A percentile compares a stretch with the other conserved stretches of the same genome.
These are phyloP conservation scores for Rhynchospora breviuscula DNA, from an alignment of 176 grass and related monocot genomes.

Conservation along the genomic window DNA sequence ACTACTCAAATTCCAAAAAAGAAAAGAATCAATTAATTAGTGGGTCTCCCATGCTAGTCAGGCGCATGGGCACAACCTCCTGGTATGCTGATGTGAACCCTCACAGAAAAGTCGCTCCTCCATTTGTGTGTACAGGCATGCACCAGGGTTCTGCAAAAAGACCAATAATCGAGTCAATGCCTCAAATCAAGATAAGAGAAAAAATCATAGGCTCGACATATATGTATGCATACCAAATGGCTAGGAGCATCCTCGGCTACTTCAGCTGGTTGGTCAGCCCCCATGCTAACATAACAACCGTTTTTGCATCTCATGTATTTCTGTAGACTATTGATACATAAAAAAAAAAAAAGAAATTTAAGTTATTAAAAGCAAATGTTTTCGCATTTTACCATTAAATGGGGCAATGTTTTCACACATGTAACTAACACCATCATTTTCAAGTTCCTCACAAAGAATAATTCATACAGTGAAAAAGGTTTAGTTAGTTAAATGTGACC, in stretches of 20 bases:
- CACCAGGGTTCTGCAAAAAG: slow-evolving; percentile 72
- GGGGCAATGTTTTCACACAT: not conserved
- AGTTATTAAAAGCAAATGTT: no score
- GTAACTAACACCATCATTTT: not conserved
- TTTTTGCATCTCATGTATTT: slow-evolving; percentile 96
- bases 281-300: slow-evolving; percentile 80
- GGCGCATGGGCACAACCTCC: slow-evolving; percentile 81
- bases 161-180: not conserved
- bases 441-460: not conserved
- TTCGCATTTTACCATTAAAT: not conserved
- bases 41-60: slow-evolving; percentile 24
- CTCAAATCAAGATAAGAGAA: not conserved
- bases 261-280: slow-evolving; percentile 78
- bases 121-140: slow-evolving; percentile 81
- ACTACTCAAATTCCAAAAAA: not conserved
- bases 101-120: slow-evolving; percentile 70
- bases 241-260: slow-evolving; percentile 80
- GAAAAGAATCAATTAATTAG: slow-evolving; percentile 1
- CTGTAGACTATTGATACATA: slow-evolving; percentile 57
- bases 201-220: not conserved
- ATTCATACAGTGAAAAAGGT: not conserved
- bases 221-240: slow-evolving; percentile 45
- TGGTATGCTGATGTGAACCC: slow-evolving; percentile 73
- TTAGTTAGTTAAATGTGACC: not conserved
- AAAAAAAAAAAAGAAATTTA: not conserved